Percentiles rank a stretch among this genome's conserved stretches.
Conservation (phyloP, 257 asterid genomes). For the Ehretia macrophylla region DNA sequence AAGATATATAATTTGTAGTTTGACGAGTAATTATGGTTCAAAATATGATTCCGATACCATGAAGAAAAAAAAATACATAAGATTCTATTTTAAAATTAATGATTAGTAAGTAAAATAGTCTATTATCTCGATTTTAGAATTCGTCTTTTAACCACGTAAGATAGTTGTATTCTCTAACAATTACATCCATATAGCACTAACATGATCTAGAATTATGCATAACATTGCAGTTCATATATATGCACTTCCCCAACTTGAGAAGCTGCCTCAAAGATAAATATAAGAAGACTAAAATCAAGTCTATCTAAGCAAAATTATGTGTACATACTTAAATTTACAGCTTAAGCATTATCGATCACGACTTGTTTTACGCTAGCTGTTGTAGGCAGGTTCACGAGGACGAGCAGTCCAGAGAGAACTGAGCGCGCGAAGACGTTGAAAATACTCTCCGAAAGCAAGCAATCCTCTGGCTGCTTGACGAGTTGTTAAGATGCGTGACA, state of each 20-base stretch:
- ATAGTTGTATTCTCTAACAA: too few relatives aligned
- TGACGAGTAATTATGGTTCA: too few relatives aligned
- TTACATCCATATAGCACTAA: too few relatives aligned
- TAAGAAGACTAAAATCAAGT: slow-evolving; percentile 1
- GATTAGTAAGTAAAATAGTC: too few relatives aligned
- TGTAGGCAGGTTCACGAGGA: slow-evolving; percentile 34
- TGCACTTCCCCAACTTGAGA: slow-evolving; percentile 8
- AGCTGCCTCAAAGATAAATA: background rate
- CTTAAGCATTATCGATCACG: background rate
- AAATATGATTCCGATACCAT: too few relatives aligned
- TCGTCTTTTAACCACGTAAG: too few relatives aligned
- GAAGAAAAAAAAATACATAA: too few relatives aligned
- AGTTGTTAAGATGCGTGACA: slow-evolving; percentile 65
- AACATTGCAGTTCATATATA: background rate
- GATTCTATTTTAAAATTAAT: too few relatives aligned
- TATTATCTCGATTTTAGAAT: too few relatives aligned
- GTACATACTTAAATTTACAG: background rate
- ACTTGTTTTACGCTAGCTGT: background rate
- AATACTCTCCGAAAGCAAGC: slow-evolving; percentile 83
- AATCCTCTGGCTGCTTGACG: slow-evolving; percentile 81
- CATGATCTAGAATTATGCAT: background rate
- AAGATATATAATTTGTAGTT: too few relatives aligned
- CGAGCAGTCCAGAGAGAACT: slow-evolving; percentile 83
- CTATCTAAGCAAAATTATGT: slow-evolving; percentile 3
- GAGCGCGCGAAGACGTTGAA: slow-evolving; percentile 73